Conservation (phyloP, 768 basidiomycete genomes). For the Tulasnella sp. region DNA sequence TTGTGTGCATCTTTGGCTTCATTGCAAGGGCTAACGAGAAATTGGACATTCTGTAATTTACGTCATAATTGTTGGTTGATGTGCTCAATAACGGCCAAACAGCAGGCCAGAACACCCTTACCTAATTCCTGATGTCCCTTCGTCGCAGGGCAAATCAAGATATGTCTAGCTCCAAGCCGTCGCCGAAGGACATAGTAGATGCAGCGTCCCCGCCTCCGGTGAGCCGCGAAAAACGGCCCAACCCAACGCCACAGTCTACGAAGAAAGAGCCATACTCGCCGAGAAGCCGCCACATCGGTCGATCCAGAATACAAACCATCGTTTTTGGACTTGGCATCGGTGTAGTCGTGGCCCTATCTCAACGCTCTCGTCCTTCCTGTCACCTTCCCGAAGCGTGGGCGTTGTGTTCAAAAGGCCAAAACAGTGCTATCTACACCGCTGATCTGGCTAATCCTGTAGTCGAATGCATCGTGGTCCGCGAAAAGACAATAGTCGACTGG, state of each 20-base stretch:
- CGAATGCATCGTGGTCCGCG: slow-evolving; percentile 49
- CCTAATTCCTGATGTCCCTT: background rate
- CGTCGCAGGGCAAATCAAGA: background rate
- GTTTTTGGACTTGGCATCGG: background rate
- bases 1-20: no score
- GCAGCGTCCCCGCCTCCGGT: background rate
- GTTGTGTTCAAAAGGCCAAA: slow-evolving; percentile 4
- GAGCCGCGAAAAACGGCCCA: background rate
- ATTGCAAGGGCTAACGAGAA: no score
- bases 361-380: background rate
- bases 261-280: background rate
- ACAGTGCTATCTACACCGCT: slow-evolving; percentile 52
- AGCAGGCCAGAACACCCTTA: no score
- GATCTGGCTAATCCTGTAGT: slow-evolving; percentile 39
- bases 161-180: background rate
- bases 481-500: slow-evolving; percentile 40
- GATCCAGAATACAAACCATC: background rate
- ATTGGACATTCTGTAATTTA: no score
- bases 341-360: background rate
- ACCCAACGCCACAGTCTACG: background rate
- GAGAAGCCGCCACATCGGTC: background rate
- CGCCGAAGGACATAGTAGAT: background rate
- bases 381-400: slow-evolving; percentile 1
- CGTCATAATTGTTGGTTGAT: no score
- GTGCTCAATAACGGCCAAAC: no score